These are phyloP conservation scores for Penicillium italicum DNA, from an alignment of 2,329 filamentous ascomycete species.

Conservation along the genomic window DNA sequence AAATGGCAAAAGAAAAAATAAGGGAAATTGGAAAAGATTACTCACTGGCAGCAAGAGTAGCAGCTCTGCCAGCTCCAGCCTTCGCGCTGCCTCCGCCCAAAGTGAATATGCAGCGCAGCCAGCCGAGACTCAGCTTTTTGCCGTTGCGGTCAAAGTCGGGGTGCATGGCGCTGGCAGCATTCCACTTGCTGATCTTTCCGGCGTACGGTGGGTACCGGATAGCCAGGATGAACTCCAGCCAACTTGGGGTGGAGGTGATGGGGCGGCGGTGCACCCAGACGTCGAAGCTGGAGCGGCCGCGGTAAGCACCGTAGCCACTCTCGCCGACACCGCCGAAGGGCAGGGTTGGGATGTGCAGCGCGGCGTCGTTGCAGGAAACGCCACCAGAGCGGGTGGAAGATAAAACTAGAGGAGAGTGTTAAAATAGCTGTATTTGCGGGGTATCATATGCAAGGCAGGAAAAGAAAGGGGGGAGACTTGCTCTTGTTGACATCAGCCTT, in stretches of 20 bases:
- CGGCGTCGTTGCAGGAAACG: slow-evolving; percentile 56
- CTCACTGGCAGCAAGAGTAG: slow-evolving; percentile 41
- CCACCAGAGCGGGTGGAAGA: slow-evolving; percentile 63
- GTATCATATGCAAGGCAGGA: background rate
- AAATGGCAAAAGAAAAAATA: background rate
- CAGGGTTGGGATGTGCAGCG: slow-evolving; percentile 69
- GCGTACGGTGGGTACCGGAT: slow-evolving; percentile 61
- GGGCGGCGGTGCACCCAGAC: slow-evolving; percentile 59
- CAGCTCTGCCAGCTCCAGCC: slow-evolving; percentile 35
- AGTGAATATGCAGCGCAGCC: slow-evolving; percentile 40
- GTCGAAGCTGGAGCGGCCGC: slow-evolving; percentile 67
- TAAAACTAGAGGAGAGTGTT: slow-evolving; percentile 49
- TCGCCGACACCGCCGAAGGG: slow-evolving; percentile 81
- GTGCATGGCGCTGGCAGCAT: slow-evolving; percentile 49
- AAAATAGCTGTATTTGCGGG: background rate
- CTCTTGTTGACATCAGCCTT: slow-evolving; percentile 72
- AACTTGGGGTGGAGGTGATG: slow-evolving; percentile 57
- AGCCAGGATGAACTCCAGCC: slow-evolving; percentile 56
- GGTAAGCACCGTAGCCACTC: slow-evolving; percentile 72
- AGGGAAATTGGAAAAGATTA: slow-evolving; percentile 16
- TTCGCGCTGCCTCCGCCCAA: slow-evolving; percentile 41
- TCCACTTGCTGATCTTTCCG: slow-evolving; percentile 53
- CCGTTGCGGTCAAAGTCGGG: slow-evolving; percentile 62
- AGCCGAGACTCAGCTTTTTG: slow-evolving; percentile 38
- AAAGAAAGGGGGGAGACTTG: slow-evolving; percentile 40